phyloP scores from a whole-genome alignment of 2,329 filamentous ascomycete genomes.

The Sporothrix protearum region DNA sequence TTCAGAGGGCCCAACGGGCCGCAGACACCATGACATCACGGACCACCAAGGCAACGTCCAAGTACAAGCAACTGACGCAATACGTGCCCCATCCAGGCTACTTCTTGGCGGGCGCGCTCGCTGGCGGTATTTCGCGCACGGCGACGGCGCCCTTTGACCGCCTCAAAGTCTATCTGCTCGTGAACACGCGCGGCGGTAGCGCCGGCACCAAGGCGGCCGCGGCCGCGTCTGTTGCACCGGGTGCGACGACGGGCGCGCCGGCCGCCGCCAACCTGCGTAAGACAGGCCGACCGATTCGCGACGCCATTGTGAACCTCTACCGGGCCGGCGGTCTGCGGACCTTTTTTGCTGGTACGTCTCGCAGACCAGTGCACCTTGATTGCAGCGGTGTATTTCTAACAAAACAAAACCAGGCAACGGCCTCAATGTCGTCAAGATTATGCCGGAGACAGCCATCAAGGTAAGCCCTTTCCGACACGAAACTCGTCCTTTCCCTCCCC shows the following conservation, averaged over 20 bases:
- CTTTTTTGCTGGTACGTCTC: constrained; percentile 77
- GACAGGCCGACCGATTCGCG: constrained; percentile 64
- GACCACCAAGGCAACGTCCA: constrained; percentile 5
- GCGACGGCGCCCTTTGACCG: constrained; percentile 94
- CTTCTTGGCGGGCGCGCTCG: constrained; percentile 91
- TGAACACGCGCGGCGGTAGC: constrained; percentile 64
- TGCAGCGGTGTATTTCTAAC: not conserved
- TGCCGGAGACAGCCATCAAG: constrained; percentile 97
- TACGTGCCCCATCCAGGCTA: constrained; percentile 90
- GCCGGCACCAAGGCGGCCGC: not conserved
- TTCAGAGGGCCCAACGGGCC: constrained; percentile 15
- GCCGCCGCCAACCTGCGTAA: constrained; percentile 61
- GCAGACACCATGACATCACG: not conserved
- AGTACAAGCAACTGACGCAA: constrained; percentile 52
- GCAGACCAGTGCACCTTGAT: not conserved
- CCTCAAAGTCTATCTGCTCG: constrained; percentile 94
- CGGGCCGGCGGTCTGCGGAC: constrained; percentile 80
- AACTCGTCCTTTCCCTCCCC: not conserved
- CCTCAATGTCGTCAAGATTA: constrained; percentile 93
- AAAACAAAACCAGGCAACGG: constrained; percentile 71
- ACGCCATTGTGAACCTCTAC: constrained; percentile 76
- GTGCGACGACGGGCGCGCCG: constrained; percentile 67
- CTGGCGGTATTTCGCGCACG: constrained; percentile 91
- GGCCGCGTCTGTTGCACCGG: constrained; percentile 49
- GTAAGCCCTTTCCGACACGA: constrained; percentile 35